Percentiles rank a stretch among this genome's conserved stretches.
Evolutionary conservation across 805 yeast genomes (phyloP).

Genomic region (Martiniozyma abietophila): DNA sequence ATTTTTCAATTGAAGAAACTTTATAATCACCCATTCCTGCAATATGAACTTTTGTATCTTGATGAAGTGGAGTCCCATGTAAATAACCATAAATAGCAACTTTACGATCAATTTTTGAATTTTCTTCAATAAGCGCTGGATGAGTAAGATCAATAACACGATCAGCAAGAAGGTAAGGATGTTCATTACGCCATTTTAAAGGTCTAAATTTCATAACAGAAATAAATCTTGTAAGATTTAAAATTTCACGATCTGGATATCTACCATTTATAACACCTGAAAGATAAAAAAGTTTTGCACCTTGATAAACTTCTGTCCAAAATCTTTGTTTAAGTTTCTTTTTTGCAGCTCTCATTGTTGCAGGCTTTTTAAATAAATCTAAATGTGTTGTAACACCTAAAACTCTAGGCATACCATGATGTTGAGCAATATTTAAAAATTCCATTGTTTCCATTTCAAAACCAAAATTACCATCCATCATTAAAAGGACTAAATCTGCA

Average conservation of each 20-base stretch:
- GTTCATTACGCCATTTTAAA: conserved; percentile 98
- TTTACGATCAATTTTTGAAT: conserved; percentile 79
- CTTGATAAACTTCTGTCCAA: conserved; percentile 99
- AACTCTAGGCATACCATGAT: conserved; percentile 98
- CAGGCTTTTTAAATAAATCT: conserved; percentile 83
- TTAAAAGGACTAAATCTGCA: conserved; percentile 80
- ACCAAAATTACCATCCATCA: conserved; percentile 96
- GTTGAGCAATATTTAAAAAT: conserved; percentile 89
- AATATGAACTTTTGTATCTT: conserved; percentile 73
- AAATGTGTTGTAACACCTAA: conserved; percentile 93
- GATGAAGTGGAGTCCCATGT: conserved; percentile 79
- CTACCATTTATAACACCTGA: conserved; percentile 96
- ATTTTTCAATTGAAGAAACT: conserved; percentile 67
- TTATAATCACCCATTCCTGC: conserved; percentile 93
- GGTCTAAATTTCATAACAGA: conserved; percentile 98
- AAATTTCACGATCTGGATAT: conserved; percentile 93
- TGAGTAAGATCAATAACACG: conserved; percentile 88
- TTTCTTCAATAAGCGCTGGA: conserved; percentile 68
- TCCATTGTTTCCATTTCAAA: conserved; percentile 99
- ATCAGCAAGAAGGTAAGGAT: conserved; percentile 87
- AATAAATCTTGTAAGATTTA: conserved; percentile 84
- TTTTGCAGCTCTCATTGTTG: conserved; percentile 84
- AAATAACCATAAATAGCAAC: conserved; percentile 90
- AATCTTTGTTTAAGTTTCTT: conserved; percentile 87
- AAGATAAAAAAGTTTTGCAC: conserved; percentile 89